Conservation (phyloP, 164 flowering plant genomes). For the Akebia trifoliata region DNA sequence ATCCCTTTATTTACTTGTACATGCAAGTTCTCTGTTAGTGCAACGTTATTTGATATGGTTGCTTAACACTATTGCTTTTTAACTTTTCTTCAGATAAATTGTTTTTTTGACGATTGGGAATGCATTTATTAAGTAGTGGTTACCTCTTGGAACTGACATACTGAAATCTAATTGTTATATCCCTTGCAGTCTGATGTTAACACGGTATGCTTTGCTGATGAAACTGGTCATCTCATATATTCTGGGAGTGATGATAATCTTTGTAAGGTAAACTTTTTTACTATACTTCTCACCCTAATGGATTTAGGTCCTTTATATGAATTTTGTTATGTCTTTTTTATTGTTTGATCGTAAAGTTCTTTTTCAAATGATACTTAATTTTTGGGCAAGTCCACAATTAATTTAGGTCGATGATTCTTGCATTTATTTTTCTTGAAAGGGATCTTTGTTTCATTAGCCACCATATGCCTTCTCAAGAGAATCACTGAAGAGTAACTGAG, state of each 20-base stretch:
- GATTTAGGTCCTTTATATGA: not conserved
- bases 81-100: not conserved
- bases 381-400: too few relatives aligned
- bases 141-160: not conserved
- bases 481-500: too few relatives aligned
- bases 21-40: too few relatives aligned
- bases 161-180: constrained; percentile 18
- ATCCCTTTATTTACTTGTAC: too few relatives aligned
- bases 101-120: not conserved
- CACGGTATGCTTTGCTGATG: too few relatives aligned
- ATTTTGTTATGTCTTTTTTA: not conserved
- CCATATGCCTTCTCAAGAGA: too few relatives aligned
- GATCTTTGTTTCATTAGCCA: too few relatives aligned
- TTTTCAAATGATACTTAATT: not conserved
- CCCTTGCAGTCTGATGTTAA: too few relatives aligned
- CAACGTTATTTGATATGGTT: too few relatives aligned
- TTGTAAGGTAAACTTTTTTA: constrained; percentile 54
- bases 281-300: not conserved
- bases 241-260: constrained; percentile 88
- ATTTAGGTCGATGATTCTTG: too few relatives aligned
- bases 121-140: not conserved
- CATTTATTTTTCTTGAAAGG: too few relatives aligned
- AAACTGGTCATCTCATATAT: constrained; percentile 76
- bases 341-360: not conserved
- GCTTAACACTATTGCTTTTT: too few relatives aligned